Evolutionary conservation across 2,329 filamentous ascomycete genomes (phyloP), one percentile per base, ranked within the genome.

Genomic region (Shiraia sp.): DNA sequence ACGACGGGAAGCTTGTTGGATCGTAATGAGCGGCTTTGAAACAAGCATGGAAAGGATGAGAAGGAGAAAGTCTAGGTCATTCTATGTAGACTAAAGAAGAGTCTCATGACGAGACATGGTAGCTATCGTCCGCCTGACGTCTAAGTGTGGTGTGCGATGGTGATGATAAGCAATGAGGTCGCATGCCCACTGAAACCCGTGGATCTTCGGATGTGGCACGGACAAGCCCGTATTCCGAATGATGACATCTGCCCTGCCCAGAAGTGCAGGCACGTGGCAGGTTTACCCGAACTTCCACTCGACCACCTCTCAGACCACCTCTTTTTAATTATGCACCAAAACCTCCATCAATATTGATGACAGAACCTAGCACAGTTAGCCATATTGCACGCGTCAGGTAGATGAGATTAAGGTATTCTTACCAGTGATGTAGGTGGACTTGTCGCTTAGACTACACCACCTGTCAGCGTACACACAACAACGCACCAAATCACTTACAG

Each of bases 71-170:
- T n/a, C n/a, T n/a, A 17, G 36, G 3, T 26, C 12, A 19, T 17
- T 15, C 27, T 33, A 19, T 32, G 30, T n/a, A n/a, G n/a, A 33
- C 36, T 47, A 39, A 46, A 39, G 45, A 38, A 48, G 16, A 15
- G 15, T 31, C 32, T 28, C 53, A 49, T 51, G 16, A 29, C 38
- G 38, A 29, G 28, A 12, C 12, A 12, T 17, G 30, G 15, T 17
- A n/a, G 3, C 12, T 3, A 32, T 10, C 13, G 42, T 32, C 41
- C 47, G 47, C 38, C 46, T 57, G 53, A 57, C 49, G 47, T 42
- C 28, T 49, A 41, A 15, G 49, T 43, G 48, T 54, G 49, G 42
- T 35, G 45, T 31, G 26, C 33, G 27, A 25, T 47, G 42, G 41
- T 32, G 44, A 36, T 27, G n/a, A 30, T 33, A 14, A 27, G 28